Evolutionary conservation across 495 filamentous ascomycete genomes (phyloP), one percentile per base, ranked within the genome.

Genomic region (Haplographium delicatum): DNA sequence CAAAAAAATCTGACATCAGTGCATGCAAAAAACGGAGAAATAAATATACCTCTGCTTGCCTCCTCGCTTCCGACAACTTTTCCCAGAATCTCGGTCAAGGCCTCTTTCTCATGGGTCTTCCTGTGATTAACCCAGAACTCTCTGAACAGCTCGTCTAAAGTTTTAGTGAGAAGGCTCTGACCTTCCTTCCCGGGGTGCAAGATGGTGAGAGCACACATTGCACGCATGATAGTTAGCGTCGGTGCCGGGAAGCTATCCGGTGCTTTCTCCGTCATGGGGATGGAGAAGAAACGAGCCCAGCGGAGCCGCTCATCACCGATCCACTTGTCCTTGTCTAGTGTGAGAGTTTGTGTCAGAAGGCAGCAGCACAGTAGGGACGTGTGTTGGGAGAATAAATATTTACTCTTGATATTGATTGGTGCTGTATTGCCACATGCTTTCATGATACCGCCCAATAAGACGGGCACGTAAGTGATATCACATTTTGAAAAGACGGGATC

Each of bases 381-480:
- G n/a, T n/a, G n/a, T n/a, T n/a, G n/a, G n/a, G n/a, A n/a, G 46
- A 20, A 20, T 3, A 10, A 15, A 33, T 37, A 50, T 74, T 33
- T 63, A 85, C 83, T 88, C 62, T 84, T 86, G 66, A 88, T 80
- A 15, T 72, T 63, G 27, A 88, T 68, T 1, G 85, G 85, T 2
- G 83, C 60, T 5, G 62, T 79, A 55, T 85, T 88, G 22, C 71
- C 73, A 60, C 78, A 83, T 4, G 61, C 67, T 41, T 83, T 75
- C 75, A 89, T 83, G 46, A 89, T 56, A 0, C 83, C 85, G 1
- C 83, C 82, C 0, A 89, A 72, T 51, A 87, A 79, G 31, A 88
- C 78, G 22, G 85, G 85, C 2, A 85, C 68, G 50, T 82, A 87
- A 11, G 63, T 81, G 26, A 86, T 63, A 1, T 84, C 72, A 62